phyloP scores from a whole-genome alignment of 306 rosid genomes.

The Fagus crenata region DNA sequence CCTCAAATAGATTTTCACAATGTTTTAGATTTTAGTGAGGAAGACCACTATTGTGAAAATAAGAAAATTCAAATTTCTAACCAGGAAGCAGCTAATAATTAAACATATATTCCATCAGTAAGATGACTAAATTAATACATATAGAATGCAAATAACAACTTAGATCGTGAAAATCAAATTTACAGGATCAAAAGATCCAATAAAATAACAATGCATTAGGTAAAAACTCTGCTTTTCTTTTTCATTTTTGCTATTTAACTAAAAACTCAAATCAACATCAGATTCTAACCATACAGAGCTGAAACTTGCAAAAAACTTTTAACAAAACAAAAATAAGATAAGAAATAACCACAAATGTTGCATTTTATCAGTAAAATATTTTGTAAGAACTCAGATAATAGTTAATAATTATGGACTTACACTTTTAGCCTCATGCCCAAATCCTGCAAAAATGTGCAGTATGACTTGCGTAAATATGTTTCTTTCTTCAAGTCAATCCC shows the following conservation, averaged over 20 bases:
- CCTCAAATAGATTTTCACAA: not conserved
- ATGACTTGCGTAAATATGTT: conserved; percentile 87
- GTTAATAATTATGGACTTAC: conserved; percentile 48
- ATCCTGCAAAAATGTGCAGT: conserved; percentile 90
- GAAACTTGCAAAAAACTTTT: not conserved
- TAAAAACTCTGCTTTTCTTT: not conserved
- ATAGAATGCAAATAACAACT: not conserved
- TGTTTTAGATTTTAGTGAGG: not conserved
- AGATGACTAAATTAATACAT: not conserved
- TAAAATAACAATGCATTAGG: not conserved
- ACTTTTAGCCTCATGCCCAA: conserved; percentile 96
- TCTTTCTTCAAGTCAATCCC: conserved; percentile 92
- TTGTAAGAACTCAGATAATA: not conserved
- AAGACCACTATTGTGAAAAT: not conserved
- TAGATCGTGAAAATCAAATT: not conserved
- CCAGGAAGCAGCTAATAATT: not conserved
- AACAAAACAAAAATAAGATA: not conserved
- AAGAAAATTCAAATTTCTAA: not conserved
- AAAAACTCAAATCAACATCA: not conserved
- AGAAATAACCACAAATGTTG: not conserved
- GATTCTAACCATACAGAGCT: not conserved
- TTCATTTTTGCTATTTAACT: not conserved
- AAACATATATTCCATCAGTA: not conserved
- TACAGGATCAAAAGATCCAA: not conserved
- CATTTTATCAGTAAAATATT: not conserved